Conservation (phyloP, 805 yeast genomes). For the Saccharomycopsis selenospora region DNA sequence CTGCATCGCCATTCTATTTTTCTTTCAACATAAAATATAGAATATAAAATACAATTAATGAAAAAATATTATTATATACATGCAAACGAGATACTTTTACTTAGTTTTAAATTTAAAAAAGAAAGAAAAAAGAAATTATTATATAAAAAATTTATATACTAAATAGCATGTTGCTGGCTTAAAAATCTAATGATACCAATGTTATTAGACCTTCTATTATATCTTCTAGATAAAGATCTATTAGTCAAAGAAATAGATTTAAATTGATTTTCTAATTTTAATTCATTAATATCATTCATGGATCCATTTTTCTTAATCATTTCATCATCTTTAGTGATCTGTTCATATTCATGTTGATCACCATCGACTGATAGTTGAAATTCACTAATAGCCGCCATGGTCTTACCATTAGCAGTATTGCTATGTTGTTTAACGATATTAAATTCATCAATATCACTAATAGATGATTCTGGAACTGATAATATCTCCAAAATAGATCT, state of each 20-base stretch:
- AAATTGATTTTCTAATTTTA: conserved; percentile 16
- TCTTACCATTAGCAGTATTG: neutral
- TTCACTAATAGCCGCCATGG: neutral
- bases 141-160: too few relatives aligned
- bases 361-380: neutral
- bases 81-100: too few relatives aligned
- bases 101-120: too few relatives aligned
- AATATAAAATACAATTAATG: too few relatives aligned
- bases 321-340: neutral
- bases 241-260: conserved; percentile 1
- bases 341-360: neutral
- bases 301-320: conserved; percentile 6
- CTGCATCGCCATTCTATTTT: too few relatives aligned
- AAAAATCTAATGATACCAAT: conserved; percentile 16
- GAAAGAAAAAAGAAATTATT: too few relatives aligned
- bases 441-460: conserved; percentile 12
- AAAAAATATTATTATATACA: too few relatives aligned
- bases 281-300: conserved; percentile 14
- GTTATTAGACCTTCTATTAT: conserved; percentile 17
- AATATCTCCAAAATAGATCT: conserved; percentile 14
- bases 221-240: conserved; percentile 12
- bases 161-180: conserved; percentile 11
- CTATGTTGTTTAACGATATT: neutral
- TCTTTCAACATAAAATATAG: too few relatives aligned
- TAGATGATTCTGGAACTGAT: conserved; percentile 11